Base-by-base conservation (phyloP, 2,329 filamentous ascomycete species). In the Trichoderma citrinoviride region DNA sequence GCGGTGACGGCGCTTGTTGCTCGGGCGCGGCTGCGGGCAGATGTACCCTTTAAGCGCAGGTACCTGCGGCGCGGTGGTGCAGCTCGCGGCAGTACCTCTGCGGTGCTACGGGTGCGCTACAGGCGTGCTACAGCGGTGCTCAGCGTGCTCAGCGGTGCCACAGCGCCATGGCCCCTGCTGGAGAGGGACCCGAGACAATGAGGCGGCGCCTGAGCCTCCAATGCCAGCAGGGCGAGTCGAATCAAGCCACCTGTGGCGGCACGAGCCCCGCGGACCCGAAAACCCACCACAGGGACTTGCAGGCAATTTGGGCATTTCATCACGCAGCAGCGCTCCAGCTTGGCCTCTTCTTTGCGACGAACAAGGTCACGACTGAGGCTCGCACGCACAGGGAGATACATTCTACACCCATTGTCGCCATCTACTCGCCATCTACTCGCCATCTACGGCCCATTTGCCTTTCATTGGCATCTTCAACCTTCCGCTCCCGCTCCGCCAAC, bases 181-280 rank as follows among this genome's bases (percentile, higher is more conserved):
- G 56, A 53, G 49, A 46, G 52, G 19, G 40, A 41, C 29, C n/a
- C n/a, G n/a, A n/a, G n/a, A n/a, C n/a, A n/a, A n/a, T n/a, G n/a
- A 27, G 14, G 40, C 49, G 44, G 25, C 14, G 10, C 49, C 47
- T 54, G 21, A 21, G 14, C 40, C 12, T 37, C 33, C 33, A 37
- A 37, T 37, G 33, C 33, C 14, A 5, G 33, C 33, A 37, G 33
- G 33, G 33, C 33, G 33, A 53, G 23, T 49, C 33, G 33, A 53
- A 17, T 49, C 60, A 46, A 60, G 60, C 60, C 60, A 62, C 60
- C 27, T 62, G 60, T 62, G 60, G 60, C 60, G 47, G 49, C 50
- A 40, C 37, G 23, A 64, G 62, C 62, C 62, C 62, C 62, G 62
- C 62, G 62, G 29, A 65, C 46, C 47, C 47, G 55, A 65, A 65